Percentiles rank a stretch among this genome's conserved stretches.
These are phyloP conservation scores for Acacia melanoxylon DNA, from an alignment of 306 rosid genomes.

Conservation along the genomic window DNA sequence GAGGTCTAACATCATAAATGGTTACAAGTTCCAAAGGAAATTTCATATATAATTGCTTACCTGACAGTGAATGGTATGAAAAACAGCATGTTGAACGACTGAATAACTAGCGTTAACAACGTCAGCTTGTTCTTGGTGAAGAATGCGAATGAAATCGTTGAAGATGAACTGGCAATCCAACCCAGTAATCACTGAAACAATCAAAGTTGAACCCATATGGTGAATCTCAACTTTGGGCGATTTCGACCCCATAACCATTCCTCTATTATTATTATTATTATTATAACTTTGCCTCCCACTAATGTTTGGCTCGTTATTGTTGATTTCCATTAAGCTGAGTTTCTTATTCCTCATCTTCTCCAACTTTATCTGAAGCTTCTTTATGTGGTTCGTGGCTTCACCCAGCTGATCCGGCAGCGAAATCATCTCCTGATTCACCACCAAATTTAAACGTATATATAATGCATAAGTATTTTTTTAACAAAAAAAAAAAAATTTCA, in stretches of 20 bases:
- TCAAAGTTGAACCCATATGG: slow-evolving; percentile 42
- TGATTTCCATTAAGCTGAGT: slow-evolving; percentile 26
- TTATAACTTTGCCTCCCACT: neutral
- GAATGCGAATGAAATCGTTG: slow-evolving; percentile 42
- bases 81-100: slow-evolving; percentile 40
- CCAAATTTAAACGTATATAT: neutral
- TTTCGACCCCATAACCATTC: neutral
- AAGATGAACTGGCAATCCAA: slow-evolving; percentile 52
- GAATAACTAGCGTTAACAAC: slow-evolving; percentile 52
- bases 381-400: slow-evolving; percentile 51
- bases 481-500: neutral
- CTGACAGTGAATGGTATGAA: slow-evolving; percentile 53
- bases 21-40: no score
- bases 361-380: slow-evolving; percentile 51
- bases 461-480: no score
- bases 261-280: neutral
- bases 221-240: slow-evolving; percentile 51
- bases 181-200: slow-evolving; percentile 50
- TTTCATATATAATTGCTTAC: neutral
- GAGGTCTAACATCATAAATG: no score
- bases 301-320: neutral
- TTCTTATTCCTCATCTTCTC: slow-evolving; percentile 62
- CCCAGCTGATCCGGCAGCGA: slow-evolving; percentile 55
- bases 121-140: slow-evolving; percentile 59
- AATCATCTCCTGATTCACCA: slow-evolving; percentile 36